Evolutionary conservation across 495 filamentous ascomycete species (phyloP).

Genomic region (Neurospora sp.): DNA sequence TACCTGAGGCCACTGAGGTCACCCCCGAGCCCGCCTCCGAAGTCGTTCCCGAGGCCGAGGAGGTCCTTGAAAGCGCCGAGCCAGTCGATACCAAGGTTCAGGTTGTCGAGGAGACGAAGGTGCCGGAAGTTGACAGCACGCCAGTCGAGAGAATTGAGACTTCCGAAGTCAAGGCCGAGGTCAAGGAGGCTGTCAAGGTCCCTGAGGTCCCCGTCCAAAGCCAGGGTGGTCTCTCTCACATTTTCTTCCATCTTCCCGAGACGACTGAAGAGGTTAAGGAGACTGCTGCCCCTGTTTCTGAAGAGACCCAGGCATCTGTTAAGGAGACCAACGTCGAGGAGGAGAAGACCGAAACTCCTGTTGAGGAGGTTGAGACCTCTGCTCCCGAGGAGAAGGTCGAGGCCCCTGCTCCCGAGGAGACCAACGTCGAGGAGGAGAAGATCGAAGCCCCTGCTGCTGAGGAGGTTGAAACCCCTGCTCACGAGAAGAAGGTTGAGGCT

Average conservation of each 20-base stretch:
- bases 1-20: not conserved
- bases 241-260: not conserved
- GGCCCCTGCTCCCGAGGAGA: too few relatives aligned
- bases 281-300: not conserved
- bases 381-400: slow-evolving; percentile 1
- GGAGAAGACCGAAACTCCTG: not conserved
- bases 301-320: slow-evolving; percentile 1
- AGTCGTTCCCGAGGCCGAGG: not conserved
- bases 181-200: not conserved
- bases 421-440: not conserved
- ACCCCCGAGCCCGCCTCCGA: not conserved
- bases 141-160: not conserved
- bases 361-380: not conserved
- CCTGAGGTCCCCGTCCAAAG: not conserved
- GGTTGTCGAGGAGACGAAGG: not conserved
- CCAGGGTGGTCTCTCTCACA: not conserved
- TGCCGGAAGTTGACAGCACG: not conserved
- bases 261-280: not conserved
- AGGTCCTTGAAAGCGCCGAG: not conserved
- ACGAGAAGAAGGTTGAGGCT: not conserved
- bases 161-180: not conserved
- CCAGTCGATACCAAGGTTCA: not conserved
- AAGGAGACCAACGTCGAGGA: slow-evolving; percentile 1
- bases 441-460: not conserved
- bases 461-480: not conserved